Conservation (phyloP, 331 rosid species). For the Pyracantha coccinea region DNA sequence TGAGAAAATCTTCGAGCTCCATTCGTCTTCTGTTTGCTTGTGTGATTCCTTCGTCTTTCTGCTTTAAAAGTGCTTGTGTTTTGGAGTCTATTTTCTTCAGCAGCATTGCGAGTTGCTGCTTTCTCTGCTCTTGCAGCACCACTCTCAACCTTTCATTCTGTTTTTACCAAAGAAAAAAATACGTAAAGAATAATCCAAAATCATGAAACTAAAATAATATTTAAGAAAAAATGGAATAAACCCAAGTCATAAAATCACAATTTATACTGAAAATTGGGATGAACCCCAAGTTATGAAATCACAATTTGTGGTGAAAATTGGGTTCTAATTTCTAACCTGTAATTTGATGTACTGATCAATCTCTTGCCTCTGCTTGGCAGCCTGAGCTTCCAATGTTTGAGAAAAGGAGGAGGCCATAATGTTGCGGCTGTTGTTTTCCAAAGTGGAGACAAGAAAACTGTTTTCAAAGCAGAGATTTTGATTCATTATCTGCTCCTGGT, state of each 20-base stretch:
- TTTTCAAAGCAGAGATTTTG: constrained; percentile 8
- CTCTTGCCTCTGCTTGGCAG: constrained; percentile 46
- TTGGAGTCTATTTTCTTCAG: constrained; percentile 32
- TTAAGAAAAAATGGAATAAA: not conserved
- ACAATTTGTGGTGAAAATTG: not conserved
- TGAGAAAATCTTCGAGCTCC: constrained; percentile 47
- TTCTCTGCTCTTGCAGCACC: constrained; percentile 46
- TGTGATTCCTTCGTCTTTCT: constrained; percentile 55
- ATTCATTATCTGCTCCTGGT: constrained; percentile 11
- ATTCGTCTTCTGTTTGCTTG: constrained; percentile 26
- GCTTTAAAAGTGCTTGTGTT: constrained; percentile 10
- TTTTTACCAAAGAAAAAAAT: not conserved
- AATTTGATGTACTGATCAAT: constrained; percentile 36
- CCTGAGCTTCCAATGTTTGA: constrained; percentile 23
- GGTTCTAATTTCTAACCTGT: constrained; percentile 37
- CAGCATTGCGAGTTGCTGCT: constrained; percentile 28
- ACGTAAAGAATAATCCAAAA: not conserved
- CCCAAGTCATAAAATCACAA: not conserved
- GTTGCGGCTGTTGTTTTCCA: constrained; percentile 3
- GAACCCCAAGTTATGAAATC: not conserved
- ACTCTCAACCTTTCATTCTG: constrained; percentile 57
- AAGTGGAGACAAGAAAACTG: constrained; percentile 7
- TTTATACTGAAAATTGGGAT: not conserved
- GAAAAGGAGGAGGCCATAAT: constrained; percentile 2
- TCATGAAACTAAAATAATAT: not conserved